phyloP scores from a whole-genome alignment of 768 basidiomycete genomes.

The Suillus ampliporus region DNA sequence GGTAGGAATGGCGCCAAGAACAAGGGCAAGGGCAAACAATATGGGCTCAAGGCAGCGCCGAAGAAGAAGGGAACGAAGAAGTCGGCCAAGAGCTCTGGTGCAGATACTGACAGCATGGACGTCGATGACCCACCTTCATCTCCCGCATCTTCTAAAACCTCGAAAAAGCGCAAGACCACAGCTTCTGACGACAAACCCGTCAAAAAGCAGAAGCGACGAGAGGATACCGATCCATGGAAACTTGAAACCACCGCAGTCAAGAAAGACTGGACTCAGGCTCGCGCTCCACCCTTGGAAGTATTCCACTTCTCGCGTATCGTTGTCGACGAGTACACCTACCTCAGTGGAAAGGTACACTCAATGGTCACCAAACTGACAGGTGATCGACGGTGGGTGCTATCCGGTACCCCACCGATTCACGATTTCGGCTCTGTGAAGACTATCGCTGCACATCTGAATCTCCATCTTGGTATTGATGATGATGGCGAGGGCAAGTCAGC shows the following conservation, averaged over 20 bases:
- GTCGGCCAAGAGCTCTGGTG: constrained; percentile 32
- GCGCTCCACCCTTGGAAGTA: constrained; percentile 86
- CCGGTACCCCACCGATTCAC: constrained; percentile 92
- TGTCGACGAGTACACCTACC: constrained; percentile 94
- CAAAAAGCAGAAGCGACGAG: constrained; percentile 67
- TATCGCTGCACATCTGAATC: constrained; percentile 83
- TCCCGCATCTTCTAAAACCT: constrained; percentile 41
- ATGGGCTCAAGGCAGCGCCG: constrained; percentile 20
- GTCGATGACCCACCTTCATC: constrained; percentile 53
- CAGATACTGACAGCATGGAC: constrained; percentile 57
- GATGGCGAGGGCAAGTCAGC: constrained; percentile 80
- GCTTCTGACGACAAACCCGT: constrained; percentile 38
- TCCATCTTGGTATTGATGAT: constrained; percentile 94
- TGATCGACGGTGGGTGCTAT: constrained; percentile 92
- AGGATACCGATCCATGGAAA: constrained; percentile 78
- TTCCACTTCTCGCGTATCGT: constrained; percentile 91
- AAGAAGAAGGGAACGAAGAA: constrained; percentile 41
- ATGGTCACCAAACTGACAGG: constrained; percentile 79
- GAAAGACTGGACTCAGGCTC: constrained; percentile 80
- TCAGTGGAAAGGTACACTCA: constrained; percentile 79
- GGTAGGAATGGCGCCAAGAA: constrained; percentile 30
- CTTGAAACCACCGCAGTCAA: constrained; percentile 64
- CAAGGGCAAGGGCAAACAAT: constrained; percentile 21
- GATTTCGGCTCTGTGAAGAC: constrained; percentile 92
- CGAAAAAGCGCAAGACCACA: constrained; percentile 51